Evolutionary conservation across 495 filamentous ascomycete genomes (phyloP), one percentile per base, ranked within the genome.

Genomic region (Xylona heveae): DNA sequence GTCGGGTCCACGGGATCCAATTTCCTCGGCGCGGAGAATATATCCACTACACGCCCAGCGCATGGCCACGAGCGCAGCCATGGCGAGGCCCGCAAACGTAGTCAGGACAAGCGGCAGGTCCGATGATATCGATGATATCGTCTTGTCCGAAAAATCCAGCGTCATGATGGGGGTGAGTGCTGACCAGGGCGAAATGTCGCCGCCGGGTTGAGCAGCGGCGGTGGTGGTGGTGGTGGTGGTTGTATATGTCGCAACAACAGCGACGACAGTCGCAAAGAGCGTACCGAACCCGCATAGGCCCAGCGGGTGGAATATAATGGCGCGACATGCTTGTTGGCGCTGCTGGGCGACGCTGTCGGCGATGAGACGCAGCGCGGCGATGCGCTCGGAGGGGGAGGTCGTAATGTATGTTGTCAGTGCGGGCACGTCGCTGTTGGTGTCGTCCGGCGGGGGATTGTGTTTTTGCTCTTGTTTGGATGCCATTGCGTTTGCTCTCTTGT

Each of bases 301-400:
- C 20, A 58, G 24, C 0, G 65, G 63, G 41, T 68, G 57, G 36
- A 55, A 54, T 24, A 78, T 49, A 5, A 80, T 42, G 29, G 55
- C 42, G 5, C 42, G 44, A 8, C 59, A 52, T n/a, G 71, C 59
- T 4, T 51, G 17, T 42, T 71, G 61, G 16, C 69, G 63, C 40
- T 76, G 70, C 40, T 78, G 68, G 9, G 69, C 67, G 31, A 80
- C 53, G 24, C 61, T 64, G 47, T 66, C 56, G 8, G 68, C 52
- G 34, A 73, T 51, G 6, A 73, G 58, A 21, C 51, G 51, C 12
- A 71, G 51, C 4, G 61, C 54, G 9, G 53, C 38, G 23, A 54
- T 41, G 27, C 51, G 48, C 34, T 68, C 59, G 21, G 42, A 31
- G 4, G 49, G 34, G 15, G 43, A 35, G 2, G 45, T 38, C 1